A percentile compares a stretch with the other conserved stretches of the same genome.
These are phyloP conservation scores for Sphagnum magellanicum DNA, from an alignment of 228 moss, liverwort and hornwort species.

Conservation along the genomic window DNA sequence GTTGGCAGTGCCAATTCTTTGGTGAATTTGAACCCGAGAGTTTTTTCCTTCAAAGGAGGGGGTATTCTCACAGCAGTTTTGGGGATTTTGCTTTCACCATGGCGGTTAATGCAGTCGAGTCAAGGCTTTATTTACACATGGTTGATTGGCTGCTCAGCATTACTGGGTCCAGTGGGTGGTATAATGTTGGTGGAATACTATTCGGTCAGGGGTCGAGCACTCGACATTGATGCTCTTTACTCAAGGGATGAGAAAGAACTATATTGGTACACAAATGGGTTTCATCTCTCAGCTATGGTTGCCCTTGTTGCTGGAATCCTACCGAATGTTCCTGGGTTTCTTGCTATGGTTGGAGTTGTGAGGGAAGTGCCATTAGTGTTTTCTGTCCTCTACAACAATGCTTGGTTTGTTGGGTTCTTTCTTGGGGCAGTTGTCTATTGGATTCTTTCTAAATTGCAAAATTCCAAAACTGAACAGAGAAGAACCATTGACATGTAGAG, in stretches of 20 bases:
- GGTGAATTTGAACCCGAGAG: conserved; percentile 24
- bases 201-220: conserved; percentile 15
- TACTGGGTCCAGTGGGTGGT: conserved; percentile 2
- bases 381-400: too few relatives aligned
- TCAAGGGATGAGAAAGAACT: not conserved
- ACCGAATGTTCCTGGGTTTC: too few relatives aligned
- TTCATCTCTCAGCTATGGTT: conserved; percentile 23
- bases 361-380: too few relatives aligned
- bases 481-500: too few relatives aligned
- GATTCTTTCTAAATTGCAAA: too few relatives aligned
- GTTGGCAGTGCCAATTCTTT: conserved; percentile 43
- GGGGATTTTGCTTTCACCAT: conserved; percentile 26
- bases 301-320: too few relatives aligned
- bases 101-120: conserved; percentile 21
- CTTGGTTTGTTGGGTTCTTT: too few relatives aligned
- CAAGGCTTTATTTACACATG: conserved; percentile 5
- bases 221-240: conserved; percentile 24
- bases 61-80: conserved; percentile 27
- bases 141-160: conserved; percentile 29
- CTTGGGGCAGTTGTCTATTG: too few relatives aligned
- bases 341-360: too few relatives aligned
- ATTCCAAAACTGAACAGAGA: too few relatives aligned
- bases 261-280: conserved; percentile 39
- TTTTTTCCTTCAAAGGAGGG: conserved; percentile 24
- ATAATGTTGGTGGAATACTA: conserved; percentile 35